Evolutionary conservation across 352 stramenopile species (phyloP).

Genomic region (Phytophthora melonis): DNA sequence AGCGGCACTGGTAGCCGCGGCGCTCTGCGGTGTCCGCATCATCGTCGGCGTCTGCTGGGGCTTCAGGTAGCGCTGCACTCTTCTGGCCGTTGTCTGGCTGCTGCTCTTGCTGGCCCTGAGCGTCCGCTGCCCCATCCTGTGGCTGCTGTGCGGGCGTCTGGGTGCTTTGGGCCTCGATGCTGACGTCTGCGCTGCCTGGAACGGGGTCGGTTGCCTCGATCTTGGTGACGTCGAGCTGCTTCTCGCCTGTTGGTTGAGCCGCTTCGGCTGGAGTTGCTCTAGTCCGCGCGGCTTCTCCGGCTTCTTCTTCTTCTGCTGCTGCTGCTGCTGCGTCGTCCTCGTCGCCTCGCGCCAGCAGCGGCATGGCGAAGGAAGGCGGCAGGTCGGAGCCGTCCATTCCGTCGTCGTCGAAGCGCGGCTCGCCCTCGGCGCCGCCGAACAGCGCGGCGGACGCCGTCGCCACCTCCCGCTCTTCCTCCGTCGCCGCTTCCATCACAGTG

Average conservation of each 20-base stretch:
- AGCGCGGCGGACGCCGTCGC: conserved; percentile 57
- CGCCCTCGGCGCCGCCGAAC: conserved; percentile 50
- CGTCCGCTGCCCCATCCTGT: not conserved
- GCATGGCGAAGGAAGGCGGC: conserved; percentile 56
- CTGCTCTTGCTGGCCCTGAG: not conserved
- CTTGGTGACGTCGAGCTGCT: conserved; percentile 6
- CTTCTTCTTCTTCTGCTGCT: not conserved
- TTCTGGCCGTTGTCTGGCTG: not conserved
- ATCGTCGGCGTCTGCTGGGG: not conserved
- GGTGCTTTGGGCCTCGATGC: not conserved
- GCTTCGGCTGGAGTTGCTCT: too few relatives aligned
- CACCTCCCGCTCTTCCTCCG: conserved; percentile 60
- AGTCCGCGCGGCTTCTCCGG: too few relatives aligned
- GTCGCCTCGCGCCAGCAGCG: conserved; percentile 39
- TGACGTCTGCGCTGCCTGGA: not conserved
- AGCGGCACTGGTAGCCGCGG: conserved; percentile 56
- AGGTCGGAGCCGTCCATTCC: conserved; percentile 58
- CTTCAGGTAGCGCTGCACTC: not conserved
- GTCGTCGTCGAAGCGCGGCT: conserved; percentile 64
- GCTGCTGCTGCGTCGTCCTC: conserved; percentile 27
- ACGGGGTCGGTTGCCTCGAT: not conserved
- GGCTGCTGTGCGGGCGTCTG: not conserved
- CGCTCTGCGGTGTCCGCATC: conserved; percentile 1
- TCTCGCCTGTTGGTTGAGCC: not conserved
- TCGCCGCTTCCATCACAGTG: conserved; percentile 30